Evolutionary conservation across 2,329 filamentous ascomycete species (phyloP).

Genomic region (Colletotrichum plurivorum): DNA sequence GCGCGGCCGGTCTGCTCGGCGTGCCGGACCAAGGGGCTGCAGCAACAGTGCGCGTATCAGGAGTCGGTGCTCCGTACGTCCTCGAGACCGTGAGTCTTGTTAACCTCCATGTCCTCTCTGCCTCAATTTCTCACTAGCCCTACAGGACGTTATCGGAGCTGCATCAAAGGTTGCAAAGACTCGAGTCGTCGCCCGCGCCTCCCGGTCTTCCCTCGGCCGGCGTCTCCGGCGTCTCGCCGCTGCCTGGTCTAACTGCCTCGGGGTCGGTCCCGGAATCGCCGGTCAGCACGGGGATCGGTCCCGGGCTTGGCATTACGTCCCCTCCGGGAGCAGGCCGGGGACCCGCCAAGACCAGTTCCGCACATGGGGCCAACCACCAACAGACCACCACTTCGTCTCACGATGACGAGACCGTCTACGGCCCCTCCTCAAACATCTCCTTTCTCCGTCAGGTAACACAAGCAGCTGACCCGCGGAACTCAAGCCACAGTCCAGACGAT

Average conservation of each 20-base stretch:
- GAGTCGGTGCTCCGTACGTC: conserved; percentile 19
- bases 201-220: fast-evolving
- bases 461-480: neutral
- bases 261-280: neutral
- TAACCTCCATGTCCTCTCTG: too few relatives aligned
- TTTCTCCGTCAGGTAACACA: conserved; percentile 11
- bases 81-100: neutral
- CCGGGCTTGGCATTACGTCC: neutral
- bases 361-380: neutral
- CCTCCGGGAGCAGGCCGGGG: too few relatives aligned
- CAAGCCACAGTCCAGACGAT: neutral
- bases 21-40: conserved; percentile 1
- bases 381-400: neutral
- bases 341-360: too few relatives aligned
- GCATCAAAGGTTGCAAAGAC: neutral
- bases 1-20: conserved; percentile 16
- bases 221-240: too few relatives aligned
- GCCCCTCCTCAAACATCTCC: neutral
- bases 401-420: conserved; percentile 2
- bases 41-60: conserved; percentile 22
- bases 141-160: conserved; percentile 3
- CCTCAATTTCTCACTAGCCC: neutral
- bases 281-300: too few relatives aligned
- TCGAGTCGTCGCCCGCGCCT: conserved; percentile 5
- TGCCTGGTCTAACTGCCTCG: neutral